Evolutionary conservation across 768 basidiomycete genomes (phyloP).

Genomic region (Phylloporus arenicola): DNA sequence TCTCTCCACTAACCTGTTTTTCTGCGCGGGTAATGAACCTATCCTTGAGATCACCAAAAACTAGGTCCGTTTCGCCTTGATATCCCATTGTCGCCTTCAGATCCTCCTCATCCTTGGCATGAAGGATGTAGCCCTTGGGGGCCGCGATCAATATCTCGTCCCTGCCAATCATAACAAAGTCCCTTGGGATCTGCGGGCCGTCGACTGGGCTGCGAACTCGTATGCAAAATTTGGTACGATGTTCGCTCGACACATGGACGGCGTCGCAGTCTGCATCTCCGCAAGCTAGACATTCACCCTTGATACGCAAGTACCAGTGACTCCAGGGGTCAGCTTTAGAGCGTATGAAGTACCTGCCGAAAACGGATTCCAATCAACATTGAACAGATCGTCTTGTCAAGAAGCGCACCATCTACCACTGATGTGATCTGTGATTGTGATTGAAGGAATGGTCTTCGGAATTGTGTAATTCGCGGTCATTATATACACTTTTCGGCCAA

Average conservation of each 20-base stretch:
- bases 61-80: neutral
- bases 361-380: neutral
- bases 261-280: neutral
- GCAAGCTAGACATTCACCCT: neutral
- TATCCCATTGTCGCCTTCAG: neutral
- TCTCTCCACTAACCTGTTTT: neutral
- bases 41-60: neutral
- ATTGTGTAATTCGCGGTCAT: neutral
- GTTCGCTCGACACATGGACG: slow-evolving; percentile 1
- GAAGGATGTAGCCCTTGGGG: neutral
- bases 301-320: neutral
- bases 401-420: neutral
- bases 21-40: neutral
- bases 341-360: neutral
- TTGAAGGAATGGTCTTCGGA: neutral
- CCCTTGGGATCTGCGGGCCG: neutral
- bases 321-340: neutral
- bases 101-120: neutral
- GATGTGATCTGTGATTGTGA: neutral
- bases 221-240: neutral
- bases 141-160: neutral
- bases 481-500: neutral
- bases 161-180: neutral
- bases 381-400: neutral
- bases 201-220: neutral